Conservation (phyloP, 176 grass and related monocot species). For the Oryza glumipatula region DNA sequence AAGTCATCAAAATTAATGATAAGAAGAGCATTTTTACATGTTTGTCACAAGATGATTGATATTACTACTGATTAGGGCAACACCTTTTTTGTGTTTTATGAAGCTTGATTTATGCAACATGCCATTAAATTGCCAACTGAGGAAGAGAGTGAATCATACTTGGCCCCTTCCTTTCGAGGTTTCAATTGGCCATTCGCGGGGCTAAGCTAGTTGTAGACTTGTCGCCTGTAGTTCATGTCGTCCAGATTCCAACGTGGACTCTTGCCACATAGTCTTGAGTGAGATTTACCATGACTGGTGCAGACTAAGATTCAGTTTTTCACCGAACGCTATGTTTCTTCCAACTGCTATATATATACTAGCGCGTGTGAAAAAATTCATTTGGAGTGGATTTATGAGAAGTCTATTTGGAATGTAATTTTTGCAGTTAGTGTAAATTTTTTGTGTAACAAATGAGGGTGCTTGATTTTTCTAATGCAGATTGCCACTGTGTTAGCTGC, state of each 20-base stretch:
- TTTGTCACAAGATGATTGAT: not conserved
- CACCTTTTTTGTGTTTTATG: not conserved
- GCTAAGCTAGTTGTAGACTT: not conserved
- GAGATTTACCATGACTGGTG: not conserved
- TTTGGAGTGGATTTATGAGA: not conserved
- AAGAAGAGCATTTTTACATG: not conserved
- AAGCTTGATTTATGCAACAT: not conserved
- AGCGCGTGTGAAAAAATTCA: not conserved
- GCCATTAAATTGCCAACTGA: not conserved
- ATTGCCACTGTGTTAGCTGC: slow-evolving; percentile 54
- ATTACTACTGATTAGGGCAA: no score
- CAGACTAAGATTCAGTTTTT: not conserved
- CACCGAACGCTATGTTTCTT: not conserved
- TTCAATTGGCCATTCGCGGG: not conserved
- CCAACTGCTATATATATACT: not conserved
- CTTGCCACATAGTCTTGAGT: not conserved
- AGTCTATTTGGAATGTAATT: not conserved
- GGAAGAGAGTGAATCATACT: not conserved
- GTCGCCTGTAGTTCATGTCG: not conserved
- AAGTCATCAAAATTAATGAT: not conserved
- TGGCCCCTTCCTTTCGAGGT: not conserved
- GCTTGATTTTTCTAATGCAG: slow-evolving; percentile 25
- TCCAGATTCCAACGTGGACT: not conserved
- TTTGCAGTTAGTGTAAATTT: not conserved
- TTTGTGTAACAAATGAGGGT: not conserved